phyloP scores from a whole-genome alignment of 148 eudicot species.

The Fagopyrum esculentum region DNA sequence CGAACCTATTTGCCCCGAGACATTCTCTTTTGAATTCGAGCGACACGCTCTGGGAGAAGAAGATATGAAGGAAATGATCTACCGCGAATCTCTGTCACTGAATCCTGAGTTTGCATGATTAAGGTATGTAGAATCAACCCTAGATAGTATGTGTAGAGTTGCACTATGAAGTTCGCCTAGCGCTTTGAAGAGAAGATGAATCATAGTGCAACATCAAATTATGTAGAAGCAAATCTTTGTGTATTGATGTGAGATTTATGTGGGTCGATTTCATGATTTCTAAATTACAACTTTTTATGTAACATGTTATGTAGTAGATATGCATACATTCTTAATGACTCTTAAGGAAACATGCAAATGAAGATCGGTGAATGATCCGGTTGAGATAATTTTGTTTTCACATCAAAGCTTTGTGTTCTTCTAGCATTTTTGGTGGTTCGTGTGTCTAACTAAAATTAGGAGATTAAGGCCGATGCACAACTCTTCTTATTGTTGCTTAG shows the following conservation, averaged over 20 bases:
- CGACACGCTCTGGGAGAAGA: slow-evolving; percentile 66
- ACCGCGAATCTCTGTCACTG: slow-evolving; percentile 60
- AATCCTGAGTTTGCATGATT: slow-evolving; percentile 48
- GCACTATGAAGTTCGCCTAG: not conserved
- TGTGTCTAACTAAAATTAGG: too few relatives aligned
- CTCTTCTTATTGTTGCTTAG: too few relatives aligned
- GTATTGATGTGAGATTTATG: not conserved
- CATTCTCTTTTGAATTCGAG: slow-evolving; percentile 87
- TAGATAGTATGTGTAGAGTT: not conserved
- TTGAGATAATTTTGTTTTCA: too few relatives aligned
- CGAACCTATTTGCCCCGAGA: slow-evolving; percentile 57
- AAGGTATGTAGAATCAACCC: not conserved
- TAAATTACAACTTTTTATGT: not conserved
- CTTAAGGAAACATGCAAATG: too few relatives aligned
- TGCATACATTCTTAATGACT: not conserved
- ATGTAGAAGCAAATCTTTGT: not conserved
- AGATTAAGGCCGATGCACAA: too few relatives aligned
- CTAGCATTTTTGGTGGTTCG: too few relatives aligned
- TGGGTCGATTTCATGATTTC: not conserved
- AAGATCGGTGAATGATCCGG: too few relatives aligned
- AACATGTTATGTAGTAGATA: not conserved
- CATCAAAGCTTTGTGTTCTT: too few relatives aligned
- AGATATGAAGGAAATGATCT: slow-evolving; percentile 87
- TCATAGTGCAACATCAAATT: not conserved
- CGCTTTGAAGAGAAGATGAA: not conserved